Percentiles rank a stretch among this genome's conserved stretches.
phyloP scores from a whole-genome alignment of 495 filamentous ascomycete genomes.

The Penicillium salamii region DNA sequence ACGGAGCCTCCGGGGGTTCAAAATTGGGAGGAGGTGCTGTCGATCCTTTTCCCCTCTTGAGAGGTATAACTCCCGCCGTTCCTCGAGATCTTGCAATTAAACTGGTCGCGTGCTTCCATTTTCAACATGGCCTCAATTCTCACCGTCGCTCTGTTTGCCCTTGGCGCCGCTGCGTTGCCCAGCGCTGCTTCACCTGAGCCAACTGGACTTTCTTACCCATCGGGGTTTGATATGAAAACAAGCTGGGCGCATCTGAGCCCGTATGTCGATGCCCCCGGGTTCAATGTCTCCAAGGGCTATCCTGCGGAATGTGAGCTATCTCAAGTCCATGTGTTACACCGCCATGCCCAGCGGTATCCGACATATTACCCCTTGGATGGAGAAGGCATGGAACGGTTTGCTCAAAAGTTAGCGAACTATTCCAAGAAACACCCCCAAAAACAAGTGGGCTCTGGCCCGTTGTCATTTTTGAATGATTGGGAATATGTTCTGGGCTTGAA shows the following conservation, averaged over 20 bases:
- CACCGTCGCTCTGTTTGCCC: background rate
- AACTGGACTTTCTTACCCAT: slow-evolving; percentile 27
- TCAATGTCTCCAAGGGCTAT: slow-evolving; percentile 44
- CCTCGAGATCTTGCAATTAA: background rate
- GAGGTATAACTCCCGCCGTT: background rate
- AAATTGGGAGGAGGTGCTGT: background rate
- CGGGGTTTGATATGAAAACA: slow-evolving; percentile 34
- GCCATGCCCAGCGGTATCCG: slow-evolving; percentile 53
- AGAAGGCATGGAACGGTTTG: slow-evolving; percentile 43
- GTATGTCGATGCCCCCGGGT: slow-evolving; percentile 41
- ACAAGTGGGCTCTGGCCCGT: slow-evolving; percentile 38
- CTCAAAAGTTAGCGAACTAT: slow-evolving; percentile 45
- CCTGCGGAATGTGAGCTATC: slow-evolving; percentile 52
- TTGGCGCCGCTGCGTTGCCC: background rate
- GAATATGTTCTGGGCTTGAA: slow-evolving; percentile 43
- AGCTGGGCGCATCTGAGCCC: slow-evolving; percentile 48
- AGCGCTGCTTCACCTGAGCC: slow-evolving; percentile 17
- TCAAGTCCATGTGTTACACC: slow-evolving; percentile 49
- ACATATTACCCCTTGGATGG: slow-evolving; percentile 39
- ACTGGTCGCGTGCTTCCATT: background rate
- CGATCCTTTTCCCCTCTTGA: background rate
- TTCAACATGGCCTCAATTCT: background rate
- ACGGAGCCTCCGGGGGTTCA: background rate
- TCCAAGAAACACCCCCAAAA: slow-evolving; percentile 28
- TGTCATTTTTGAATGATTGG: slow-evolving; percentile 51